phyloP scores from a whole-genome alignment of 2,329 filamentous ascomycete genomes.

The Cytospora chrysosperma region DNA sequence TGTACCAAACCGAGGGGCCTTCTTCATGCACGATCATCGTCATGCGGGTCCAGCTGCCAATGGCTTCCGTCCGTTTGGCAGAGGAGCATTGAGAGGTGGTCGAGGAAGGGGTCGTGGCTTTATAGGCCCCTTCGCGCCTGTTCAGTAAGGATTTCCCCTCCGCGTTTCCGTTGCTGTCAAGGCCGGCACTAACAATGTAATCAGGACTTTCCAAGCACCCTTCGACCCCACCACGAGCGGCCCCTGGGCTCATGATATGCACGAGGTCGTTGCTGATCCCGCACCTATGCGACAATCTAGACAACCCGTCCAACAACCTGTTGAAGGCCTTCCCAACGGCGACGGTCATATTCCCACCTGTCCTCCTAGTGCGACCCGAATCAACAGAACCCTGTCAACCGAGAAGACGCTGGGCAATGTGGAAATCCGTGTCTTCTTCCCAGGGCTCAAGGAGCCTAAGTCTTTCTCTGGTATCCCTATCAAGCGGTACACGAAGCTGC shows the following conservation, averaged over 20 bases:
- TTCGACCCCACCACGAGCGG: constrained; percentile 66
- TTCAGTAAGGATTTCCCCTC: constrained; percentile 54
- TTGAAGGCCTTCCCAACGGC: constrained; percentile 54
- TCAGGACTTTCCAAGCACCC: constrained; percentile 45
- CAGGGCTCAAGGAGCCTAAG: constrained; percentile 69
- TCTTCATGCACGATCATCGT: constrained; percentile 96
- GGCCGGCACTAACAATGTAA: constrained; percentile 14
- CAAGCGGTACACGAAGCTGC: constrained; percentile 89
- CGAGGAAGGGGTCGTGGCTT: constrained; percentile 60
- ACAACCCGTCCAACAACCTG: constrained; percentile 38
- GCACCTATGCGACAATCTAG: constrained; percentile 41
- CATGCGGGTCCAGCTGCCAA: constrained; percentile 75
- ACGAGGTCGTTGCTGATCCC: constrained; percentile 64
- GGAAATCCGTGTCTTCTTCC: constrained; percentile 78
- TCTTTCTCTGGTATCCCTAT: constrained; percentile 74
- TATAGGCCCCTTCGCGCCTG: constrained; percentile 57
- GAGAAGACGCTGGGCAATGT: constrained; percentile 82
- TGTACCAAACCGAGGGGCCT: constrained; percentile 89
- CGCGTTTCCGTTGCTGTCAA: neutral
- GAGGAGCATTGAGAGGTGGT: constrained; percentile 51
- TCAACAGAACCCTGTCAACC: constrained; percentile 77
- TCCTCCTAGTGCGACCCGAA: constrained; percentile 60
- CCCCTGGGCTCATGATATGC: constrained; percentile 93
- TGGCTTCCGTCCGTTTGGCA: constrained; percentile 70
- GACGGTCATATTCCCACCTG: constrained; percentile 56